A percentile compares a stretch with the other conserved stretches of the same genome.
Conservation (phyloP, 768 basidiomycete genomes). For the Boletus subcaerulescens region DNA sequence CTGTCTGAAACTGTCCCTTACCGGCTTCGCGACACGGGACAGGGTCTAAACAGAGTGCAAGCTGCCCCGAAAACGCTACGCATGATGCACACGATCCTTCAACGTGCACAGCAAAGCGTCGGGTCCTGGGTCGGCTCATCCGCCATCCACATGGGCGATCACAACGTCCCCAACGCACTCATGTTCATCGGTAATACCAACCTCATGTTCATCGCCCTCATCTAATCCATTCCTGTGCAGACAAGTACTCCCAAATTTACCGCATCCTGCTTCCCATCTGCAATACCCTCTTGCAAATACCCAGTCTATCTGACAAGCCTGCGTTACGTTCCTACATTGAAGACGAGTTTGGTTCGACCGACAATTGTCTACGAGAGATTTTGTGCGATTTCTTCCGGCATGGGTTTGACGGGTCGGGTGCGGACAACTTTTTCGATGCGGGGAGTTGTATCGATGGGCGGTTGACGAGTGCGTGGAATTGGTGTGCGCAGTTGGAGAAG, state of each 20-base stretch:
- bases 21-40: constrained; percentile 83
- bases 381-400: constrained; percentile 84
- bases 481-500: constrained; percentile 84
- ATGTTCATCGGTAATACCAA: constrained; percentile 67
- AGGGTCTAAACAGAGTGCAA: constrained; percentile 88
- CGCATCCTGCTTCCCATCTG: constrained; percentile 86
- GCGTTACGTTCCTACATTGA: constrained; percentile 75
- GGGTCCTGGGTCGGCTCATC: constrained; percentile 85
- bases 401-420: constrained; percentile 88
- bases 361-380: constrained; percentile 67
- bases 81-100: constrained; percentile 84
- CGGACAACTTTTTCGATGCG: constrained; percentile 87
- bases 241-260: constrained; percentile 92
- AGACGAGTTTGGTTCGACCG: constrained; percentile 75
- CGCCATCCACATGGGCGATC: constrained; percentile 89
- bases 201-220: neutral
- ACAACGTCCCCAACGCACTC: constrained; percentile 57
- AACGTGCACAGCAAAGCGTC: constrained; percentile 77
- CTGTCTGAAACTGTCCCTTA: constrained; percentile 74
- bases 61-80: constrained; percentile 85
- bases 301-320: constrained; percentile 61
- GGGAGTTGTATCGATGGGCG: constrained; percentile 83
- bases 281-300: constrained; percentile 74
- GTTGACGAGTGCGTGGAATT: constrained; percentile 89
- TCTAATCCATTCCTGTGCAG: constrained; percentile 23